These are phyloP conservation scores for Yamadazyma triangularis DNA, from an alignment of 1,139 yeast genomes.

Conservation along the genomic window DNA sequence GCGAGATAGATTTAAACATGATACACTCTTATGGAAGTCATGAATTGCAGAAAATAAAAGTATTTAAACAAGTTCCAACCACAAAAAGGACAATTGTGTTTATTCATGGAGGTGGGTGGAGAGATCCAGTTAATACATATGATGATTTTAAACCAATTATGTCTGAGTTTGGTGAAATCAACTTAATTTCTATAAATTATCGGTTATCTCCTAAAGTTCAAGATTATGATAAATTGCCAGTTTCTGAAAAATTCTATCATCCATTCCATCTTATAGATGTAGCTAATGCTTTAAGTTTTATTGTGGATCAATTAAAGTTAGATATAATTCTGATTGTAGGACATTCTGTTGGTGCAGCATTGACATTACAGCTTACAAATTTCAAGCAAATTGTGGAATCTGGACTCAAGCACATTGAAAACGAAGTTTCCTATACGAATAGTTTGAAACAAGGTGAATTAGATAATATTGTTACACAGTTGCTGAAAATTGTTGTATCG, in stretches of 20 bases:
- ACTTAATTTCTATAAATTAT: constrained; percentile 55
- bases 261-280: constrained; percentile 66
- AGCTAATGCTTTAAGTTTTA: constrained; percentile 32
- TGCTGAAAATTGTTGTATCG: neutral
- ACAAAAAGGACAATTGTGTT: constrained; percentile 34
- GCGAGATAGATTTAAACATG: neutral
- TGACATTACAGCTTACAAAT: constrained; percentile 54
- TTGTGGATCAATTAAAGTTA: constrained; percentile 16
- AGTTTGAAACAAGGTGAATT: constrained; percentile 7
- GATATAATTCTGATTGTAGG: constrained; percentile 47
- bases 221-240: constrained; percentile 7
- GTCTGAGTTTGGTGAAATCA: constrained; percentile 8
- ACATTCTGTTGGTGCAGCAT: constrained; percentile 81
- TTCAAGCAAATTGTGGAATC: constrained; percentile 13
- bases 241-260: constrained; percentile 28
- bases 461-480: constrained; percentile 4
- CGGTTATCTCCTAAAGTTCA: constrained; percentile 53
- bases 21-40: constrained; percentile 18
- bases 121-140: constrained; percentile 60
- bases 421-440: neutral
- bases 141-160: constrained; percentile 46
- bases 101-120: constrained; percentile 91
- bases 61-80: constrained; percentile 13
- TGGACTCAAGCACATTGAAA: constrained; percentile 10
- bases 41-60: constrained; percentile 19